Percentiles rank a stretch among this genome's conserved stretches.
Conservation (phyloP, 305 asterid species). For the Solanum hybrid region DNA sequence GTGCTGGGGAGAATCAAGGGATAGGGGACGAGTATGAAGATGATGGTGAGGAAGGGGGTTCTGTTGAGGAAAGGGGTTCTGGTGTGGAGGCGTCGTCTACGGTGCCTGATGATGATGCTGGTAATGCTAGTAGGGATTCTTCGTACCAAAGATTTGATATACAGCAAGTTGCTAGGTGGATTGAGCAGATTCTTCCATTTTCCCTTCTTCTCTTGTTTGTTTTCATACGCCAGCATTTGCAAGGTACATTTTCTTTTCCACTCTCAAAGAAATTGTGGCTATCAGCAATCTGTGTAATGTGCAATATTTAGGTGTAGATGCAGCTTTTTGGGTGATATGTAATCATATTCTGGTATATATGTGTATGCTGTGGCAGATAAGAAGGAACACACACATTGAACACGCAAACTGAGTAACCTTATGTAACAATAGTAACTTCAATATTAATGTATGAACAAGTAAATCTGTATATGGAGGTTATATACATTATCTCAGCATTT, state of each 20-base stretch:
- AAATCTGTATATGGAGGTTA: not conserved
- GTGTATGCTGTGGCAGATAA: not conserved
- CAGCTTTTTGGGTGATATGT: not conserved
- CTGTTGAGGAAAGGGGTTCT: conserved; percentile 11
- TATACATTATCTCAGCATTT: not conserved
- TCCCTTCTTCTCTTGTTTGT: conserved; percentile 69
- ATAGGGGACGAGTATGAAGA: conserved; percentile 33
- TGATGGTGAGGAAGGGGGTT: conserved; percentile 4
- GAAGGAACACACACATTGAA: not conserved
- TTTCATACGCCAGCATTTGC: conserved; percentile 82
- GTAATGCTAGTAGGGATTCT: conserved; percentile 22
- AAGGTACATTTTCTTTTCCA: conserved; percentile 26
- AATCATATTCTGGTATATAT: not conserved
- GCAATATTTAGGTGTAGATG: not conserved
- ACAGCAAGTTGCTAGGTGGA: conserved; percentile 72
- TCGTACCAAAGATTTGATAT: conserved; percentile 69
- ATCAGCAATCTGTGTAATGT: not conserved
- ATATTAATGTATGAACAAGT: not conserved
- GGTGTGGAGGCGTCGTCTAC: conserved; percentile 3
- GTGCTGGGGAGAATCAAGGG: conserved; percentile 15
- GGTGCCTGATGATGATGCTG: conserved; percentile 15
- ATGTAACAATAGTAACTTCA: not conserved
- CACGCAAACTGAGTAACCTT: not conserved
- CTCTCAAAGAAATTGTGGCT: not conserved
- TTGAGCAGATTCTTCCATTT: conserved; percentile 86